Evolutionary conservation across 805 yeast genomes (phyloP).

Genomic region (Hanseniaspora vineae): DNA sequence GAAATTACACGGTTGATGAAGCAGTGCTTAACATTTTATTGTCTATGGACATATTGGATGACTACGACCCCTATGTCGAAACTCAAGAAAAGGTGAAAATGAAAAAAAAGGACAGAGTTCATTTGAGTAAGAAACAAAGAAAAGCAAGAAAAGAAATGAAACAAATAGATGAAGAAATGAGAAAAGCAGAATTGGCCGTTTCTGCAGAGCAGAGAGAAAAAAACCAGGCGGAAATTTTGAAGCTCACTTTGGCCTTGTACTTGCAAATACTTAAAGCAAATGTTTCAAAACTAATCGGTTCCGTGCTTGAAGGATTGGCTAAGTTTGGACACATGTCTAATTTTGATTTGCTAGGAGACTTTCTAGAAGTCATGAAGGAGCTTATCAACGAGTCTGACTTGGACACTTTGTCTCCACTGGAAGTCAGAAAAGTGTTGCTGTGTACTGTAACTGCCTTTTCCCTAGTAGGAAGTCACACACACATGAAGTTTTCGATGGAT

Average conservation of each 20-base stretch:
- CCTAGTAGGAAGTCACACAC: constrained; percentile 59
- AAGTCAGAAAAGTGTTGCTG: constrained; percentile 60
- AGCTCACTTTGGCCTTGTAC: constrained; percentile 58
- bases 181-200: constrained; percentile 75
- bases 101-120: constrained; percentile 80
- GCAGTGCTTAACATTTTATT: constrained; percentile 62
- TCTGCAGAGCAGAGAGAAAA: constrained; percentile 79
- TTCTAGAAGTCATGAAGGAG: constrained; percentile 79
- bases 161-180: constrained; percentile 79
- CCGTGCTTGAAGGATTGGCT: constrained; percentile 85
- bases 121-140: constrained; percentile 79
- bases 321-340: constrained; percentile 87
- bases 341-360: constrained; percentile 84
- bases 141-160: constrained; percentile 79
- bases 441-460: constrained; percentile 88
- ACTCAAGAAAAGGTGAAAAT: constrained; percentile 36
- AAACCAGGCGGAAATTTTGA: constrained; percentile 73
- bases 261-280: constrained; percentile 59
- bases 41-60: constrained; percentile 51
- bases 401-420: constrained; percentile 31
- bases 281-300: constrained; percentile 58
- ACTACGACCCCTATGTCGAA: constrained; percentile 56
- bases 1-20: constrained; percentile 74
- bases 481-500: constrained; percentile 66
- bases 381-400: constrained; percentile 42